Evolutionary conservation across 2,329 filamentous ascomycete species (phyloP), one percentile per base, ranked within the genome.

Genomic region (Triangularia verruculosa): DNA sequence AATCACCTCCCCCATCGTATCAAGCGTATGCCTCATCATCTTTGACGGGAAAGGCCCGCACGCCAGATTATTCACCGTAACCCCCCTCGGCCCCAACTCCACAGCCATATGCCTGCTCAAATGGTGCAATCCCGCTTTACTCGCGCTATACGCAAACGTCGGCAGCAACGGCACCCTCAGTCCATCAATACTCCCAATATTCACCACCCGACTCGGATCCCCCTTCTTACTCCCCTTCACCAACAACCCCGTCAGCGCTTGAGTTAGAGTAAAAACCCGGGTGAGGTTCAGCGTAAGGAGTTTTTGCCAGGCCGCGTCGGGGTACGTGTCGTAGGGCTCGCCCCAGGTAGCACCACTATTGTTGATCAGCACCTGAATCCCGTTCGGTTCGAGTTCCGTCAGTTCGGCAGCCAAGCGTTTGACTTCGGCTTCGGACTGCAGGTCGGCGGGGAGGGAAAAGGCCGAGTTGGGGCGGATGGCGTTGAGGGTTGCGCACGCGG

Each of bases 31-130:
- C 62, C 80, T 82, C 86, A 88, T 88, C 87, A 89, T 90, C 78
- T 87, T 88, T 65, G 82, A 87, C 67, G 87, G 80, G 65, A 89
- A 90, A 2, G 89, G 89, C 2, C 89, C 89, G 71, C 89, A 91
- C 5, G 89, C 89, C 62, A 92, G 76, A 3, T 86, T 86, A 72
- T 92, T 92, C 66, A 78, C 82, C 34, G 87, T 89, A 64, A 90
- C 82, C 60, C 83, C 79, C 52, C 83, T 71, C 62, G 82, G 83
- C 0, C 87, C 87, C 32, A 90, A 75, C 70, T 87, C 84, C 58
- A 80, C 78, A 2, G 86, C 86, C 47, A 89, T 74, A 12, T 87
- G 83, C 27, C 85, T 76, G 55, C 78, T 82, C 70, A 89, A 77
- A 68, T 89, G 87, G 75, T 89, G 86, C 66, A 90, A 74, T 0